phyloP scores from a whole-genome alignment of 352 stramenopile species.

The Thalassiosira hispida region DNA sequence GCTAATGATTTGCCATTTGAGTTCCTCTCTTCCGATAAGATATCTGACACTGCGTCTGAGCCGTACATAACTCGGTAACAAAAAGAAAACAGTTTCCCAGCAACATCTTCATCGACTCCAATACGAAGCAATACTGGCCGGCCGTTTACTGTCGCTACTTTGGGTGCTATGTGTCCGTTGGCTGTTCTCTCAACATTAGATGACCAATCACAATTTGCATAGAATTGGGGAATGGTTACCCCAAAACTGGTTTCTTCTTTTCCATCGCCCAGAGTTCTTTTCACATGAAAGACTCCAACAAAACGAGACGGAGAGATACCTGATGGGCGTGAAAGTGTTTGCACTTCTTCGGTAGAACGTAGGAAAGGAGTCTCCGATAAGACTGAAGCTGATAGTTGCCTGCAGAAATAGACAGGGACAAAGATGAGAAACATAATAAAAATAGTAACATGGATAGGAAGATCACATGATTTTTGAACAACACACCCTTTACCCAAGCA shows the following conservation, averaged over 20 bases:
- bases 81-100: conserved; percentile 47
- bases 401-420: neutral
- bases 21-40: conserved; percentile 18
- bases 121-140: conserved; percentile 30
- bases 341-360: conserved; percentile 8
- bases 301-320: conserved; percentile 18
- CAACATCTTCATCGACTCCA: conserved; percentile 28
- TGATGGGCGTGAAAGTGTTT: conserved; percentile 4
- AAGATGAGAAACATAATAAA: conserved; percentile 5
- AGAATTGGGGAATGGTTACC: conserved; percentile 42
- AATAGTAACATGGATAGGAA: conserved; percentile 3
- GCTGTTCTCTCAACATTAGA: conserved; percentile 18
- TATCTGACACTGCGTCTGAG: conserved; percentile 22
- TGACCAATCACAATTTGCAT: conserved; percentile 26
- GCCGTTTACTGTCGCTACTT: conserved; percentile 38
- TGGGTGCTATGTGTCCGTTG: conserved; percentile 33
- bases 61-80: conserved; percentile 45
- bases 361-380: conserved; percentile 35
- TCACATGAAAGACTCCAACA: conserved; percentile 32
- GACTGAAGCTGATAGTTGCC: conserved; percentile 21
- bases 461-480: neutral
- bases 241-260: conserved; percentile 23
- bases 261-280: conserved; percentile 4
- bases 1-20: neutral
- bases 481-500: conserved; percentile 40